Percentiles rank a stretch among this genome's conserved stretches.
These are phyloP conservation scores for Phytophthora macrochlamydospora DNA, from an alignment of 352 stramenopile genomes.

Conservation along the genomic window DNA sequence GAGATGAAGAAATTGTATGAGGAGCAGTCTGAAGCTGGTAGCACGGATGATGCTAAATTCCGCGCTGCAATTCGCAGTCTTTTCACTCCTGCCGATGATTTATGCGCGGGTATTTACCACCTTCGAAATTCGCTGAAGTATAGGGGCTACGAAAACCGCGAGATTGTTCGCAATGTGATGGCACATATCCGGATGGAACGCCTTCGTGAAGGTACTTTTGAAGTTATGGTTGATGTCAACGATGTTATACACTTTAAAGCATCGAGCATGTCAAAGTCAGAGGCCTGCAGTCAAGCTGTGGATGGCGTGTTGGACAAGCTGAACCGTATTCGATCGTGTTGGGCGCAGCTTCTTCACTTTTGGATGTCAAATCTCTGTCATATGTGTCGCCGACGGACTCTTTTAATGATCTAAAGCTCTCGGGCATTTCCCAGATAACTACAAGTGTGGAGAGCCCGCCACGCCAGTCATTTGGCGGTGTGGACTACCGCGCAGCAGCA, in stretches of 20 bases:
- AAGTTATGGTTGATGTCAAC: slow-evolving; percentile 71
- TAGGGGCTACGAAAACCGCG: slow-evolving; percentile 45
- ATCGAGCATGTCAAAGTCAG: slow-evolving; percentile 45
- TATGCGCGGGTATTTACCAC: slow-evolving; percentile 62
- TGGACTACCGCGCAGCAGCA: slow-evolving; percentile 17
- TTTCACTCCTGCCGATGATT: slow-evolving; percentile 66
- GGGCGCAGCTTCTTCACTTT: slow-evolving; percentile 78
- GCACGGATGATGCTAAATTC: slow-evolving; percentile 59
- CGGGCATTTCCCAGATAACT: slow-evolving; percentile 69
- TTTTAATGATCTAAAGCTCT: slow-evolving; percentile 64
- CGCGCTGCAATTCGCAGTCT: slow-evolving; percentile 76
- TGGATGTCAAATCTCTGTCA: slow-evolving; percentile 65
- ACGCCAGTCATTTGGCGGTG: slow-evolving; percentile 8
- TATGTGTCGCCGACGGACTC: slow-evolving; percentile 55
- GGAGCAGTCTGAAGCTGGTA: slow-evolving; percentile 45
- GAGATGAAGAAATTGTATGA: slow-evolving; percentile 54
- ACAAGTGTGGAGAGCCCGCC: slow-evolving; percentile 39
- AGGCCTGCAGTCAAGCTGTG: slow-evolving; percentile 70
- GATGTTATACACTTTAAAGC: slow-evolving; percentile 59
- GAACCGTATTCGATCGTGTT: slow-evolving; percentile 53
- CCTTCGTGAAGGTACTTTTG: slow-evolving; percentile 57
- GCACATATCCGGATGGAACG: slow-evolving; percentile 72
- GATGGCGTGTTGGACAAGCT: slow-evolving; percentile 62
- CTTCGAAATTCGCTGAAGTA: slow-evolving; percentile 71
- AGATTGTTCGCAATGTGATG: slow-evolving; percentile 69